These are phyloP conservation scores for Chalciporus chontae DNA, from an alignment of 768 basidiomycete genomes.

Conservation along the genomic window DNA sequence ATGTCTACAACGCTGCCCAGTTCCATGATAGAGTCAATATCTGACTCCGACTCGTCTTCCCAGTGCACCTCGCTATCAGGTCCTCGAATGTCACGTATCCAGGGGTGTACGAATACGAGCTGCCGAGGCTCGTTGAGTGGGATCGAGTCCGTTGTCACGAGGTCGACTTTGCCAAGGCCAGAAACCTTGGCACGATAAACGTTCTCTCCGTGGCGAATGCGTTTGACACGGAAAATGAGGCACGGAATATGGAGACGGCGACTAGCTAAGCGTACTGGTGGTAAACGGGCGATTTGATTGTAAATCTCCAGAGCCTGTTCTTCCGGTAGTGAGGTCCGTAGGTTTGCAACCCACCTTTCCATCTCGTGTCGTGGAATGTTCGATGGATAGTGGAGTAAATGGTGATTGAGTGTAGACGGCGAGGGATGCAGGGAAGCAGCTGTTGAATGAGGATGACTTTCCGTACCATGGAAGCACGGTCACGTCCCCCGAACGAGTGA, in stretches of 20 bases:
- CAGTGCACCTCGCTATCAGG: not conserved
- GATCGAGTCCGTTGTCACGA: constrained; percentile 1
- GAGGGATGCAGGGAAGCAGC: not conserved
- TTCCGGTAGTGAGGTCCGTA: not conserved
- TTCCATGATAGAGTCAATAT: not conserved
- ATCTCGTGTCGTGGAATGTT: not conserved
- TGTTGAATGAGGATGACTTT: not conserved
- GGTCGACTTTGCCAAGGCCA: constrained; percentile 1
- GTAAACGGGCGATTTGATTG: not conserved
- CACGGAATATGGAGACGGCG: constrained; percentile 5
- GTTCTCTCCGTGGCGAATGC: not conserved
- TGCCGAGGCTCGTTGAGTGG: not conserved
- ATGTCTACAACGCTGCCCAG: not conserved
- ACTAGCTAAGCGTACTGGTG: constrained; percentile 2
- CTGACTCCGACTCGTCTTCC: not conserved
- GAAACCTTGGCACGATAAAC: constrained; percentile 2
- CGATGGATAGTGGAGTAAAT: not conserved
- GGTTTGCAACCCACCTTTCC: not conserved
- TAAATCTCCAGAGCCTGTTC: not conserved
- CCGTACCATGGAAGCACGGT: not conserved
- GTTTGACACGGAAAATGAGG: constrained; percentile 2
- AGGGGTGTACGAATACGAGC: constrained; percentile 9
- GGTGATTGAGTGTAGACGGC: not conserved
- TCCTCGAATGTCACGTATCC: constrained; percentile 6
- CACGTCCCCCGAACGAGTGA: not conserved